Percentiles rank a stretch among this genome's conserved stretches.
phyloP scores from a whole-genome alignment of 2,329 filamentous ascomycete genomes.

The Nigrospora osmanthi region DNA sequence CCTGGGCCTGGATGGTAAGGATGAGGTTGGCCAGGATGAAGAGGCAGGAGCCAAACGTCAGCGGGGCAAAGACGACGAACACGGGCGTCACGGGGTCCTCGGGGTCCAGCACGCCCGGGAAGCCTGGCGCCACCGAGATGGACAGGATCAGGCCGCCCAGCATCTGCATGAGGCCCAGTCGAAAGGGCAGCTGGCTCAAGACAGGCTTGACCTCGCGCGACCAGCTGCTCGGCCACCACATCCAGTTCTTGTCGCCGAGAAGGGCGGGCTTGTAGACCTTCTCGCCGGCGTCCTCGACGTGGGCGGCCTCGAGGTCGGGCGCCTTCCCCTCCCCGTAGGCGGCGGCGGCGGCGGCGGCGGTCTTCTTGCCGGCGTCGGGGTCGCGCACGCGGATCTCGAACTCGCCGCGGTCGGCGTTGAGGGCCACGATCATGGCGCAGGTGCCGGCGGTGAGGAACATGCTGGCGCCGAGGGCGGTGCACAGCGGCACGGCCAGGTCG shows the following conservation, averaged over 20 bases:
- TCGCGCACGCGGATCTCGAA: slow-evolving; percentile 1
- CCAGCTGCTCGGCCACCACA: slow-evolving; percentile 1
- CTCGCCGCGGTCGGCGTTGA: slow-evolving; percentile 4
- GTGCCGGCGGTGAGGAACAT: slow-evolving; percentile 2
- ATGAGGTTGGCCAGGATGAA: slow-evolving; percentile 6
- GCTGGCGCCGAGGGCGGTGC: slow-evolving; percentile 2
- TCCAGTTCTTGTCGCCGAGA: slow-evolving; percentile 4
- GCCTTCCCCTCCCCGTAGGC: too few species aligned
- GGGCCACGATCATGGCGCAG: slow-evolving; percentile 1
- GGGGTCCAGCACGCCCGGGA: slow-evolving; percentile 4
- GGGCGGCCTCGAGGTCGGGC: slow-evolving; percentile 1
- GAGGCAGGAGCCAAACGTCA: slow-evolving; percentile 5
- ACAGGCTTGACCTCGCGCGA: background rate
- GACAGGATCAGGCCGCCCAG: slow-evolving; percentile 2
- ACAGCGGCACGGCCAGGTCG: background rate
- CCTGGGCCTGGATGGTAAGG: slow-evolving; percentile 5
- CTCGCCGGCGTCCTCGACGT: background rate
- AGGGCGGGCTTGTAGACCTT: slow-evolving; percentile 4
- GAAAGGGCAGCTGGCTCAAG: slow-evolving; percentile 1
- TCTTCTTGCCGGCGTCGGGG: background rate
- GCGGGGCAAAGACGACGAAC: slow-evolving; percentile 4
- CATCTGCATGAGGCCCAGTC: slow-evolving; percentile 2
- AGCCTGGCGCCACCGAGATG: slow-evolving; percentile 3
- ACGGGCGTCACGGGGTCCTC: background rate
- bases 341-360: background rate